Percentiles rank a stretch among this genome's conserved stretches.
phyloP scores from a whole-genome alignment of 23 red algal genomes.

The Chondrus crispus region DNA sequence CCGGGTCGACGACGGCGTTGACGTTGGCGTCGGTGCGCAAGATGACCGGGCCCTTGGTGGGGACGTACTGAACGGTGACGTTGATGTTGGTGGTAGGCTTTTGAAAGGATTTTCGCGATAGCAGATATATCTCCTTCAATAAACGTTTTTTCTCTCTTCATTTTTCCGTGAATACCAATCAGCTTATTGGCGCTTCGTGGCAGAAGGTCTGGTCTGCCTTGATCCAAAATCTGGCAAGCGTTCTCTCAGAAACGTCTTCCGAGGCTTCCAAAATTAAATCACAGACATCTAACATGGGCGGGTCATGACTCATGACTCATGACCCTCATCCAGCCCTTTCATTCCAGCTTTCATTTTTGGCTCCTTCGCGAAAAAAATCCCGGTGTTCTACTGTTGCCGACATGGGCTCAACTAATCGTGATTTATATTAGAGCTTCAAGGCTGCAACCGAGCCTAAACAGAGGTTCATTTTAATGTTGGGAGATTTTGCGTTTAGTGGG shows the following conservation, averaged over 20 bases:
- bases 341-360: neutral
- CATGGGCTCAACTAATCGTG: neutral
- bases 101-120: neutral
- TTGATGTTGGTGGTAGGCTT: neutral
- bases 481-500: no score
- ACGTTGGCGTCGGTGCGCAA: neutral
- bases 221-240: neutral
- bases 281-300: neutral
- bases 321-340: neutral
- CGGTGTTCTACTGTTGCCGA: neutral
- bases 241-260: neutral
- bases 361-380: no score
- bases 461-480: neutral
- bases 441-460: neutral
- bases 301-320: no score
- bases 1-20: neutral
- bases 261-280: neutral
- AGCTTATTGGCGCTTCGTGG: neutral
- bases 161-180: neutral
- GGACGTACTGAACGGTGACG: constrained; percentile 37
- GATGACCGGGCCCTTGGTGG: neutral
- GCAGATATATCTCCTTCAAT: neutral
- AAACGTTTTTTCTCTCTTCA: neutral
- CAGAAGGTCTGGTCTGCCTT: neutral
- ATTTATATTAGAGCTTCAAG: neutral